A percentile compares a stretch with the other conserved stretches of the same genome.
phyloP scores from a whole-genome alignment of 768 basidiomycete species.

The Lepiota subincarnata region DNA sequence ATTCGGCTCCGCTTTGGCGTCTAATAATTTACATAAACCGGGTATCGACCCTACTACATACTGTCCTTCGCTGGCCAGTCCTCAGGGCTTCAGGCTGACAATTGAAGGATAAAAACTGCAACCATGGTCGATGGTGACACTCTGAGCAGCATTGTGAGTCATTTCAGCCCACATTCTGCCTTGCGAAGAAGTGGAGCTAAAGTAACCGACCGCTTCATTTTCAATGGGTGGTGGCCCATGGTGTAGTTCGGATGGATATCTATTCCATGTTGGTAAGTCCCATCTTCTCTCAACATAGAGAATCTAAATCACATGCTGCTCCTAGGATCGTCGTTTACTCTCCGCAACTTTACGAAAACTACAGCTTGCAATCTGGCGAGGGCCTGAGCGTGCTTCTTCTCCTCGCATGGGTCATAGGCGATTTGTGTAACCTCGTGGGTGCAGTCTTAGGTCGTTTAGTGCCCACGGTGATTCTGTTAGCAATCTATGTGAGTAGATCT shows the following conservation, averaged over 20 bases:
- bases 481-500: constrained; percentile 65
- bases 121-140: neutral
- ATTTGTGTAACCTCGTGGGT: constrained; percentile 70
- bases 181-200: neutral
- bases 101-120: too few relatives aligned
- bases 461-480: constrained; percentile 86
- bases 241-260: constrained; percentile 82
- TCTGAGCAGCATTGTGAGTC: constrained; percentile 9
- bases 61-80: too few relatives aligned
- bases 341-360: constrained; percentile 88
- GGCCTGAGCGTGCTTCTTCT: constrained; percentile 83
- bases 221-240: neutral
- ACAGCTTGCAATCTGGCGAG: constrained; percentile 82
- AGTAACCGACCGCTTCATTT: neutral
- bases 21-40: too few relatives aligned
- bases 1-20: too few relatives aligned
- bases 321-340: constrained; percentile 86
- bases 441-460: constrained; percentile 69
- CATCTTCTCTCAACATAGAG: neutral
- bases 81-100: too few relatives aligned
- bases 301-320: neutral
- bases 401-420: constrained; percentile 77
- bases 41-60: too few relatives aligned
- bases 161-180: neutral
- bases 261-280: constrained; percentile 72